phyloP scores from a whole-genome alignment of 192 early-diverging fungal species.

The Umbelopsis vinacea region DNA sequence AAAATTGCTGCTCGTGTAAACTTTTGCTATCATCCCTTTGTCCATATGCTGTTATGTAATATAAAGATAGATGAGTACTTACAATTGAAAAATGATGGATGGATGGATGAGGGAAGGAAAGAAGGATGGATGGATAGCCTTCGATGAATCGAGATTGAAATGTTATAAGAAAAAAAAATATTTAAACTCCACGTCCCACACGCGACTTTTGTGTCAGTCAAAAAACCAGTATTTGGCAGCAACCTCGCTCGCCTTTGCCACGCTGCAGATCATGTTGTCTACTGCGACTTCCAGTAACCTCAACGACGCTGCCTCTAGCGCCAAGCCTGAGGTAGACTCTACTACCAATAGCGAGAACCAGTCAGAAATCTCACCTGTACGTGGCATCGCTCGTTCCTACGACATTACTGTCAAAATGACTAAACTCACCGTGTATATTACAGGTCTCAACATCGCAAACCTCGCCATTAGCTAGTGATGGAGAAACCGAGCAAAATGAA shows the following conservation, averaged over 20 bases:
- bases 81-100: background rate
- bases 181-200: constrained; percentile 2
- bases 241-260: background rate
- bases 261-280: background rate
- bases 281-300: constrained; percentile 2
- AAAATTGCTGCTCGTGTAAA: constrained; percentile 24
- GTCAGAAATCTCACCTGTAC: background rate
- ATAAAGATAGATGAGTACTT: background rate
- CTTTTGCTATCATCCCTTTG: constrained; percentile 16
- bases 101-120: constrained; percentile 7
- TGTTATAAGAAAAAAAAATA: background rate
- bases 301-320: background rate
- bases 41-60: background rate
- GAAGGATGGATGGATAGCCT: background rate
- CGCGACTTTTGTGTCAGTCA: background rate
- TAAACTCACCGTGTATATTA: background rate
- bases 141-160: background rate
- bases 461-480: constrained; percentile 21
- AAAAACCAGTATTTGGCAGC: background rate
- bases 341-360: background rate
- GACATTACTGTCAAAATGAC: constrained; percentile 5
- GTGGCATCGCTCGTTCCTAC: background rate
- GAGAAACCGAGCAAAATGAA: constrained; percentile 12
- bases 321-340: background rate
- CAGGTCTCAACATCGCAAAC: constrained; percentile 14